Conservation (phyloP, 2,329 filamentous ascomycete genomes). For the Colletotrichum coccodes region DNA sequence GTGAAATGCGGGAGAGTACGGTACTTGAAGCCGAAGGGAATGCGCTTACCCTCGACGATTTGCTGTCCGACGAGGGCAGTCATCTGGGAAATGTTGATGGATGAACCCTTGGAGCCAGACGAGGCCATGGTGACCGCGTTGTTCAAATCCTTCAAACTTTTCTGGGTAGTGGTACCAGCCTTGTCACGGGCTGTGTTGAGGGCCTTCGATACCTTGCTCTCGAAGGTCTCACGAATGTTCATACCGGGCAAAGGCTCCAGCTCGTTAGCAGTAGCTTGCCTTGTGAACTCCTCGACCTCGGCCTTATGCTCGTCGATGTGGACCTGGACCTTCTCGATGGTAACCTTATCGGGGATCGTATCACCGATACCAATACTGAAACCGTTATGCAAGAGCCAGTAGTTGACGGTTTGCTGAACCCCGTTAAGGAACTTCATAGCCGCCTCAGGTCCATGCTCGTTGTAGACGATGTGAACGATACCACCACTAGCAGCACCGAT, state of each 20-base stretch:
- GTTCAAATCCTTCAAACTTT: constrained; percentile 94
- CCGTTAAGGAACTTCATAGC: constrained; percentile 97
- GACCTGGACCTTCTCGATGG: constrained; percentile 85
- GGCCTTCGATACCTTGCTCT: constrained; percentile 94
- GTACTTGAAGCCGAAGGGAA: constrained; percentile 99
- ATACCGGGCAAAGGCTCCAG: constrained; percentile 96
- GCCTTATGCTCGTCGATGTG: constrained; percentile 85
- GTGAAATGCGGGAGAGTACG: constrained; percentile 97
- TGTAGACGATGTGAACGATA: constrained; percentile 96
- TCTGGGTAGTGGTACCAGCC: constrained; percentile 91
- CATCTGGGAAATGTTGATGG: constrained; percentile 99
- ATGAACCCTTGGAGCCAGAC: constrained; percentile 97
- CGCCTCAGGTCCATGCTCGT: constrained; percentile 86
- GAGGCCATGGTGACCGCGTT: constrained; percentile 96
- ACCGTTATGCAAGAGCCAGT: constrained; percentile 96
- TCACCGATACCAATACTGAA: constrained; percentile 99
- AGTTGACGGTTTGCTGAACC: constrained; percentile 92
- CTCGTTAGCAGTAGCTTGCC: constrained; percentile 82
- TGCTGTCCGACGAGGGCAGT: constrained; percentile 97
- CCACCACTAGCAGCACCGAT: constrained; percentile 91
- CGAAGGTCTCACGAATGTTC: constrained; percentile 98
- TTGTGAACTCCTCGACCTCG: constrained; percentile 80
- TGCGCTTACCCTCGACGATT: constrained; percentile 97
- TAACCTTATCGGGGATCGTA: constrained; percentile 89
- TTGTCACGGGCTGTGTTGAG: constrained; percentile 96